Conservation (phyloP, 768 basidiomycete species). For the Hygrophorus pudorinus region DNA sequence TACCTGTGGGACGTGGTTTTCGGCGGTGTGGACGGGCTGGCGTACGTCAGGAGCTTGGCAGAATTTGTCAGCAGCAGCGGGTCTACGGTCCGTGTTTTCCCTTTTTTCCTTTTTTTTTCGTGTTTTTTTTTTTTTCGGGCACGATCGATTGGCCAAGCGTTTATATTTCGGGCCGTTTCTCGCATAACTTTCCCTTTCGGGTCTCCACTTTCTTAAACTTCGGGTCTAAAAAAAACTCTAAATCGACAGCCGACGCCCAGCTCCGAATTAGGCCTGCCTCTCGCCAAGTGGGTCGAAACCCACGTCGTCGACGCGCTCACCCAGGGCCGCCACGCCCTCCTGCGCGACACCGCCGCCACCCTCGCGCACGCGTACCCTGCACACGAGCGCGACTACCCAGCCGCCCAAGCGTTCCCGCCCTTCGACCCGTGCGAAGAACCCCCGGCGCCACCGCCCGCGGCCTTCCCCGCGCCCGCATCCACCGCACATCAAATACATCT, state of each 20-base stretch:
- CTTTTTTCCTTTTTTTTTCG: neutral
- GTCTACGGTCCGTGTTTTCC: constrained; percentile 14
- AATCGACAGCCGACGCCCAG: too few species aligned
- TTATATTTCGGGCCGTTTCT: too few species aligned
- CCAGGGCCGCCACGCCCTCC: constrained; percentile 34
- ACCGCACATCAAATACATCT: constrained; percentile 29
- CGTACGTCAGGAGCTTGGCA: constrained; percentile 68
- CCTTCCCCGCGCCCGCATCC: too few species aligned
- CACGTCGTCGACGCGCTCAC: constrained; percentile 38
- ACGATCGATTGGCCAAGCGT: constrained; percentile 4
- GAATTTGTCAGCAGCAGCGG: constrained; percentile 40
- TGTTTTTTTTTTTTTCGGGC: constrained; percentile 3
- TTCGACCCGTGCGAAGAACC: too few species aligned
- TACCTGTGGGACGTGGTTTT: constrained; percentile 69
- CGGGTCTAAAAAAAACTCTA: too few species aligned
- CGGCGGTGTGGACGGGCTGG: constrained; percentile 66
- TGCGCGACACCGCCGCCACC: constrained; percentile 29
- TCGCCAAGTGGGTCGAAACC: constrained; percentile 32
- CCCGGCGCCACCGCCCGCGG: too few species aligned
- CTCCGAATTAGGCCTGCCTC: constrained; percentile 23
- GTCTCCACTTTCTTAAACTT: too few species aligned
- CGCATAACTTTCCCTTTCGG: too few species aligned
- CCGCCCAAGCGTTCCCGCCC: constrained; percentile 6
- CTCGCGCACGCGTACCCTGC: too few species aligned
- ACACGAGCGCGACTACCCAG: too few species aligned